These are phyloP conservation scores for Lactarius deliciosus DNA, from an alignment of 768 basidiomycete species.

Conservation along the genomic window DNA sequence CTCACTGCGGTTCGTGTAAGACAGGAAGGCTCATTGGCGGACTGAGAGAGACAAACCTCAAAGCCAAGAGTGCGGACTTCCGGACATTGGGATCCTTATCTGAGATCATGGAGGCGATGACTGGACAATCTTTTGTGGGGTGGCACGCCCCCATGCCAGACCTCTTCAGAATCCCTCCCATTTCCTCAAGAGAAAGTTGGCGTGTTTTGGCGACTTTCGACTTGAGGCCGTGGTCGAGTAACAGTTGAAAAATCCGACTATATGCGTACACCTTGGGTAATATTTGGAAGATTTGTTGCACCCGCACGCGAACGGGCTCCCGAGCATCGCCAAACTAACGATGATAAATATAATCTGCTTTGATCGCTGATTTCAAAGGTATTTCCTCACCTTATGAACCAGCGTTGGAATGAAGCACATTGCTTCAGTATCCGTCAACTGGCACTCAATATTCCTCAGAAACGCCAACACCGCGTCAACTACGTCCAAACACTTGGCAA, in stretches of 20 bases:
- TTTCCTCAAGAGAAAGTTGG: conserved; percentile 82
- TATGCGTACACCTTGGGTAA: conserved; percentile 91
- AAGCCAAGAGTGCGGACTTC: conserved; percentile 77
- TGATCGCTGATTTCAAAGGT: neutral
- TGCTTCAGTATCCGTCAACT: conserved; percentile 84
- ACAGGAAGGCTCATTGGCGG: conserved; percentile 15
- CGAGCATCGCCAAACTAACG: conserved; percentile 87
- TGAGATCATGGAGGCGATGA: conserved; percentile 74
- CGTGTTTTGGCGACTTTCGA: conserved; percentile 92
- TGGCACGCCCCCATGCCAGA: conserved; percentile 84
- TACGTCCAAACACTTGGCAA: conserved; percentile 85
- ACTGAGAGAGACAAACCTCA: conserved; percentile 58
- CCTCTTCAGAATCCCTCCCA: conserved; percentile 71
- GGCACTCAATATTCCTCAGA: conserved; percentile 68
- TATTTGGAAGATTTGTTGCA: conserved; percentile 80
- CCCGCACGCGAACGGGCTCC: conserved; percentile 74
- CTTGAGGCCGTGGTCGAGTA: conserved; percentile 86
- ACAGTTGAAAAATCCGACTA: conserved; percentile 84
- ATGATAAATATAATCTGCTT: conserved; percentile 9
- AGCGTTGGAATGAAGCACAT: conserved; percentile 86
- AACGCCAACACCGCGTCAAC: conserved; percentile 77
- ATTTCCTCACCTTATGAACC: conserved; percentile 75
- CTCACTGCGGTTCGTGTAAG: conserved; percentile 50
- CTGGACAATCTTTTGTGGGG: conserved; percentile 74
- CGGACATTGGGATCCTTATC: conserved; percentile 89